Percentiles rank a stretch among this genome's conserved stretches.
Conservation (phyloP, 257 asterid species). For the Fraxinus anomala region DNA sequence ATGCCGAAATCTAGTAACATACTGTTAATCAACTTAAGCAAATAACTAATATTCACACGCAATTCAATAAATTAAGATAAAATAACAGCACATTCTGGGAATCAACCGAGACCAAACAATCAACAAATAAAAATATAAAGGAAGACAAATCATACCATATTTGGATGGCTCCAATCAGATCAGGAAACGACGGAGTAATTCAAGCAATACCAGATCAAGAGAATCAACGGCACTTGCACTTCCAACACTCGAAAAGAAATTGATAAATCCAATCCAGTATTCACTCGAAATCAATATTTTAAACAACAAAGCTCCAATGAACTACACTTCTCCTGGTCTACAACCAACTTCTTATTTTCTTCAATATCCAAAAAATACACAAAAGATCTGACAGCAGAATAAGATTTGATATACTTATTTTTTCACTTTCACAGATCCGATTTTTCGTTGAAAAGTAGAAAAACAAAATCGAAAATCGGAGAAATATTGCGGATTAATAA, state of each 20-base stretch:
- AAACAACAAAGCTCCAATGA: background rate
- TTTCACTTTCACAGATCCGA: background rate
- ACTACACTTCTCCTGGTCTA: background rate
- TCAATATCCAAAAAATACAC: background rate
- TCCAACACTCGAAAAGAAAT: background rate
- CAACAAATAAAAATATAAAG: background rate
- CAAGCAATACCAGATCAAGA: background rate
- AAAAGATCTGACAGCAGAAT: constrained; percentile 1
- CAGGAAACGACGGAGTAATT: background rate
- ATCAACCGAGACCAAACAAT: background rate
- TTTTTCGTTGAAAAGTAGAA: background rate
- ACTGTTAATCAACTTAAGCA: background rate
- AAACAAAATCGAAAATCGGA: background rate
- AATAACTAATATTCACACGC: background rate
- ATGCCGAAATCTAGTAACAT: background rate
- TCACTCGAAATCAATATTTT: background rate
- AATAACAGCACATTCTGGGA: background rate
- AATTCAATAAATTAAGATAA: background rate
- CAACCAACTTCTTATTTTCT: background rate
- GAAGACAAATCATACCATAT: background rate
- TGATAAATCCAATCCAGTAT: background rate
- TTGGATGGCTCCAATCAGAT: constrained; percentile 5
- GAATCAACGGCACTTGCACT: background rate
- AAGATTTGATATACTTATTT: background rate
- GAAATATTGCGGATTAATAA: background rate